These are phyloP conservation scores for Diaporthe citri DNA, from an alignment of 2,329 filamentous ascomycete species.

Conservation along the genomic window DNA sequence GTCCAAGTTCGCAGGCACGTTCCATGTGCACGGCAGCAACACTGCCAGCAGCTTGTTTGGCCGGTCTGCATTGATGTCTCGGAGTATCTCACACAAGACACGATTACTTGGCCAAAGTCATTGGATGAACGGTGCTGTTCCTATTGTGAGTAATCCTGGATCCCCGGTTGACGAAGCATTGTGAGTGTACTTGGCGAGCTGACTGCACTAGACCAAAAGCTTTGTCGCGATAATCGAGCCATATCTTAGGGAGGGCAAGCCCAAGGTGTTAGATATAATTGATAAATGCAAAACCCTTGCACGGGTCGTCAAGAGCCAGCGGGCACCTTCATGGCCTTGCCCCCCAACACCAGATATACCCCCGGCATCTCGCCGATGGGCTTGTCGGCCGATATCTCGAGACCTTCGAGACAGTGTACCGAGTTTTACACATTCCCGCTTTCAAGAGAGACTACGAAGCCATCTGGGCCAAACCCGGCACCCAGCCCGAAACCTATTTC, in stretches of 20 bases:
- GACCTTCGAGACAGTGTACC: constrained; percentile 67
- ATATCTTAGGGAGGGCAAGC: background rate
- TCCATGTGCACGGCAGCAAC: constrained; percentile 57
- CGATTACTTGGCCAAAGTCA: constrained; percentile 39
- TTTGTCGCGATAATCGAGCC: constrained; percentile 18
- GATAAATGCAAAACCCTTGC: constrained; percentile 56
- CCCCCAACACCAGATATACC: constrained; percentile 57
- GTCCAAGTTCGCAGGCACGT: constrained; percentile 56
- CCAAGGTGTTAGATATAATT: constrained; percentile 46
- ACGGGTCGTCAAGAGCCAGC: constrained; percentile 56
- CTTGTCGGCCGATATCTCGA: constrained; percentile 67
- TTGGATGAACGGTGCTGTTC: constrained; percentile 29
- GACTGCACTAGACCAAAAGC: background rate
- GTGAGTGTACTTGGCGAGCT: background rate
- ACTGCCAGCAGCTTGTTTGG: constrained; percentile 30
- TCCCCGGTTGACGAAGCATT: too few species aligned
- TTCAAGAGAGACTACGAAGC: constrained; percentile 67
- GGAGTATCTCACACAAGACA: constrained; percentile 37
- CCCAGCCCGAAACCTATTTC: constrained; percentile 55
- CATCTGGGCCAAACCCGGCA: constrained; percentile 58
- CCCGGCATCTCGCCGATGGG: constrained; percentile 57
- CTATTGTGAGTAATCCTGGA: background rate
- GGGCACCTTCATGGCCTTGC: constrained; percentile 51
- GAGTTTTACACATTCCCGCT: constrained; percentile 69
- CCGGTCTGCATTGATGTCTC: constrained; percentile 7